phyloP scores from a whole-genome alignment of 2,329 filamentous ascomycete species.

The Pseudogymnoascus sp. region DNA sequence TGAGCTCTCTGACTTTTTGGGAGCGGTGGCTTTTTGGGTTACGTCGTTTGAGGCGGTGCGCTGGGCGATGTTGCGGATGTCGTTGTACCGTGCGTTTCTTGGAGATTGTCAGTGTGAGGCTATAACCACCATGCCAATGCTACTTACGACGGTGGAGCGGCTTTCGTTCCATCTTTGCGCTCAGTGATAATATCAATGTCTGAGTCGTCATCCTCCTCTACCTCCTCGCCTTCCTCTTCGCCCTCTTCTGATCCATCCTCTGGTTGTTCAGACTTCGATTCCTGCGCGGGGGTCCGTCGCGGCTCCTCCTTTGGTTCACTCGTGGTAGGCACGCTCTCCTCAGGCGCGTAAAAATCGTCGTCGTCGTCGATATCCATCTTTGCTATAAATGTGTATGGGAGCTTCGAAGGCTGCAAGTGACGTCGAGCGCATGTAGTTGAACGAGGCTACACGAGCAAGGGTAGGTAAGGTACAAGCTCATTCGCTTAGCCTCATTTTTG shows the following conservation, averaged over 20 bases:
- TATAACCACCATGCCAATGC: not conserved
- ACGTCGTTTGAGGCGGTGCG: constrained; percentile 45
- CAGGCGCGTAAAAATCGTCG: constrained; percentile 57
- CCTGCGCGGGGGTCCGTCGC: constrained; percentile 20
- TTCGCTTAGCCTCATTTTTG: constrained; percentile 12
- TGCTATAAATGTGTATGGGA: constrained; percentile 13
- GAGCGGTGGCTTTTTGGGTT: constrained; percentile 34
- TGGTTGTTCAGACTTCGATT: constrained; percentile 25
- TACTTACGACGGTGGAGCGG: constrained; percentile 49
- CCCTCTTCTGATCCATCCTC: constrained; percentile 23
- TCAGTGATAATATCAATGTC: constrained; percentile 63
- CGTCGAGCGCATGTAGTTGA: constrained; percentile 3
- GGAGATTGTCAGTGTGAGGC: constrained; percentile 14
- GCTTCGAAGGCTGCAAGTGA: constrained; percentile 3
- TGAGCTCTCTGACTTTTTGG: constrained; percentile 36
- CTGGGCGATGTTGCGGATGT: constrained; percentile 57
- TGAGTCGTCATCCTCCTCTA: constrained; percentile 56
- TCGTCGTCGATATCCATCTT: constrained; percentile 60
- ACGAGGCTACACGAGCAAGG: constrained; percentile 9
- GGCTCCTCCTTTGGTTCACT: constrained; percentile 14
- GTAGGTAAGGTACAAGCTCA: constrained; percentile 1
- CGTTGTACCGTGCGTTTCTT: constrained; percentile 54
- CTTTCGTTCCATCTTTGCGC: constrained; percentile 54
- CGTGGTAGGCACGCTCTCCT: constrained; percentile 37
- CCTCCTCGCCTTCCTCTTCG: constrained; percentile 40